Base-by-base conservation (phyloP, 495 filamentous ascomycete genomes). In the Talaromyces liani region DNA sequence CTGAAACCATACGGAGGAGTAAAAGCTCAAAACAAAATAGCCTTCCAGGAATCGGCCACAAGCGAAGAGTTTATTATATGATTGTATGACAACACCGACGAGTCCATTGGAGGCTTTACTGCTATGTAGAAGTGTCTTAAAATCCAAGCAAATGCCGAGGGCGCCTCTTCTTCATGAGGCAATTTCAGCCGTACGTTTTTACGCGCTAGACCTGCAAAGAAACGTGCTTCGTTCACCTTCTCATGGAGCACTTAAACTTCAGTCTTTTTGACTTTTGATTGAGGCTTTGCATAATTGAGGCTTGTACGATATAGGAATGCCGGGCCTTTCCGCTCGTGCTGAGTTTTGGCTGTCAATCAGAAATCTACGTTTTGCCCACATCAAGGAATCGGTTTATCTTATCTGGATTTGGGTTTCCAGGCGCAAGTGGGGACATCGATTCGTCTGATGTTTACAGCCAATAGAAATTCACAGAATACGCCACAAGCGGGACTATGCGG, bases 351-450 rank as follows among this genome's bases (percentile, higher is more conserved):
- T 31, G 29, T 31, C 29, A 31, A 24, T 24, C 22, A 24, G 22
- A 24, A 24, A 31, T 31, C 29, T 6, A 7, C 29, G 29, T 31
- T 31, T 31, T 31, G 27, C 29, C 29, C 29, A 31, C 29, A 31
- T 7, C 1, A 31, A 31, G 29, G 29, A 14, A 27, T 29, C 24
- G 27, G 27, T 56, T 25, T 29, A 29, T 56, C 53, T 56, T 27
- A 56, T 56, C 53, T 56, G 27, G 53, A 27, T 56, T 56, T 29
- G 53, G 53, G 53, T 56, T 56, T 54, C 27, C 22, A 56, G 22
- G 53, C 29, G 27, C 9, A 27, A 29, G 45, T 49, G 45, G 45
- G 18, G 18, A 31, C 29, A n/a, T 20, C 45, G 45, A 20, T 49
- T 45, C 9, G 45, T 49, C n/a, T 49, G 45, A 20, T 20, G n/a